Evolutionary conservation across 1,284 basidiomycete species (phyloP).

Genomic region (Fomitopsis betulina): DNA sequence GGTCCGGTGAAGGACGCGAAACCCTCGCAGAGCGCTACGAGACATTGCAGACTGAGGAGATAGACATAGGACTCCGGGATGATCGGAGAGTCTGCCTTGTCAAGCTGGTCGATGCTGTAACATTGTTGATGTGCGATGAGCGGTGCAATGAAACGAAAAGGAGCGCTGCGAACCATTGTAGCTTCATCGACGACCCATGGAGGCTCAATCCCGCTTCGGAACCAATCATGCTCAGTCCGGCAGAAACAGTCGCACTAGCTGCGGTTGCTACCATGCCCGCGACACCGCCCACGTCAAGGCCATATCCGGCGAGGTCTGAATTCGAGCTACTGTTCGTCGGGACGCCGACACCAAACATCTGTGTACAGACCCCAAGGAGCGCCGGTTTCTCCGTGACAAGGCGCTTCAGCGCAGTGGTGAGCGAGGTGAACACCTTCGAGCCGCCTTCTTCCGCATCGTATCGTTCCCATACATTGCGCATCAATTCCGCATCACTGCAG

Average conservation of each 20-base stretch:
- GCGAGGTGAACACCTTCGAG: conserved; percentile 73
- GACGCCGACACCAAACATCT: conserved; percentile 79
- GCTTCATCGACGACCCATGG: conserved; percentile 73
- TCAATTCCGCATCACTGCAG: conserved; percentile 79
- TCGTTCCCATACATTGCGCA: conserved; percentile 76
- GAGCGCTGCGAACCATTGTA: conserved; percentile 64
- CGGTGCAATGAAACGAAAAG: not conserved
- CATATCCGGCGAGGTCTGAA: conserved; percentile 36
- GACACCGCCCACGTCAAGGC: conserved; percentile 64
- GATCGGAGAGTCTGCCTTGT: conserved; percentile 90
- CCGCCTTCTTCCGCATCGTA: conserved; percentile 68
- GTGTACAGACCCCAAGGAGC: conserved; percentile 71
- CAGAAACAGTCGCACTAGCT: conserved; percentile 74
- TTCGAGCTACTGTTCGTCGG: conserved; percentile 32
- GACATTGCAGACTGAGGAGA: conserved; percentile 85
- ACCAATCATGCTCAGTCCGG: conserved; percentile 69
- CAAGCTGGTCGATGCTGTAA: conserved; percentile 87
- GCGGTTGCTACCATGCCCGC: conserved; percentile 83
- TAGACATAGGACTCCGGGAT: conserved; percentile 94
- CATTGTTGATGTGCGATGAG: not conserved
- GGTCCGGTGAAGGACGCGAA: conserved; percentile 73
- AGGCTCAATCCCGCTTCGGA: conserved; percentile 64
- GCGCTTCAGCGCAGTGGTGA: conserved; percentile 79
- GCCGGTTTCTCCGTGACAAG: conserved; percentile 85
- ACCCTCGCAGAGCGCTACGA: conserved; percentile 85